Evolutionary conservation across 352 stramenopile genomes (phyloP).

Genomic region (Hyphochytrium catenoides): DNA sequence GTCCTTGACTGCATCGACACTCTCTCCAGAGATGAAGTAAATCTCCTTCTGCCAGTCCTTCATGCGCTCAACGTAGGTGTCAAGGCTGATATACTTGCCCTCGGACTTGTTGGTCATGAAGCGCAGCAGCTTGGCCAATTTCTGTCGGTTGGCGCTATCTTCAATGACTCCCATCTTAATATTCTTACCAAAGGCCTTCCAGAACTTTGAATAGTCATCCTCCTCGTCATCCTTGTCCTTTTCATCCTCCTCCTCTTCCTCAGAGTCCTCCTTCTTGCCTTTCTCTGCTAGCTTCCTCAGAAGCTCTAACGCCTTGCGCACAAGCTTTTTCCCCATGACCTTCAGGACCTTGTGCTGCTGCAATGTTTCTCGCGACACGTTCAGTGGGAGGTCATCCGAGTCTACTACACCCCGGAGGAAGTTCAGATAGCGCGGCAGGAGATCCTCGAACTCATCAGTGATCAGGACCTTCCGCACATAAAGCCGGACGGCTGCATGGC

Average conservation of each 20-base stretch:
- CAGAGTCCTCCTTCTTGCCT: constrained; percentile 10
- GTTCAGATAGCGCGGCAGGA: constrained; percentile 93
- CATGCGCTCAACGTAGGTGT: constrained; percentile 92
- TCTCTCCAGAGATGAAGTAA: constrained; percentile 93
- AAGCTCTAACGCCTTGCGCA: constrained; percentile 98
- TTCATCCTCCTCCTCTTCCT: constrained; percentile 12
- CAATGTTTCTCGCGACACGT: constrained; percentile 96
- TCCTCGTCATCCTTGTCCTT: constrained; percentile 16
- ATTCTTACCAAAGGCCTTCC: constrained; percentile 89
- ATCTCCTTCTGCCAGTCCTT: constrained; percentile 98
- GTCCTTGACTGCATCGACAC: constrained; percentile 67
- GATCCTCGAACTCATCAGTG: constrained; percentile 89
- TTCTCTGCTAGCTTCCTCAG: constrained; percentile 74
- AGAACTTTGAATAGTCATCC: constrained; percentile 89
- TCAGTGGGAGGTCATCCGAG: constrained; percentile 96
- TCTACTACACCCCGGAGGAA: constrained; percentile 98
- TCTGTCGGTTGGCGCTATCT: constrained; percentile 76
- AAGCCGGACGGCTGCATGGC: constrained; percentile 77
- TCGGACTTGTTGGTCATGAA: constrained; percentile 84
- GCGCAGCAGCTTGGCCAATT: constrained; percentile 87
- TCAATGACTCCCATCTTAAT: constrained; percentile 99
- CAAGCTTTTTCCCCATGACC: constrained; percentile 98
- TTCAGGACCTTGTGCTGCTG: constrained; percentile 98
- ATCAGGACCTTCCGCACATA: constrained; percentile 99
- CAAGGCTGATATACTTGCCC: constrained; percentile 74